Evolutionary conservation across 1,284 basidiomycete genomes (phyloP), one percentile per base, ranked within the genome.

Genomic region (Porogramme epimiltina): DNA sequence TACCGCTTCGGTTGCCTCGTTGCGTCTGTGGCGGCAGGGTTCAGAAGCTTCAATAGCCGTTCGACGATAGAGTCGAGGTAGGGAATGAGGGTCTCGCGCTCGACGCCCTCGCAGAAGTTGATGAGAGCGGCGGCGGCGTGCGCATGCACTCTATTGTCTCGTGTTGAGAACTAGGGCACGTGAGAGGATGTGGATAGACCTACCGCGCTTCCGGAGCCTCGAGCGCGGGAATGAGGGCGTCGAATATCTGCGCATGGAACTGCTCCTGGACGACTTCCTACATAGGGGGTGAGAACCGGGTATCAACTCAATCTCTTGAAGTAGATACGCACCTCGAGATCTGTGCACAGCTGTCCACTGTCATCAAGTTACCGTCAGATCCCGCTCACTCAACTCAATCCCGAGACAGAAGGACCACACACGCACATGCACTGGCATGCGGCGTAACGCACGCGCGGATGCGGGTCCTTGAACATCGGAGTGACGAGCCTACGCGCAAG

Each of bases 381-480:
- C n/a, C 9, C n/a, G 11, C n/a, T 16, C n/a, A n/a, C 11, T 19
- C 16, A 5, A 5, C 24, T 39, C 42, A 42, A 20, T 4, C 2
- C 31, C 19, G 5, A 37, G 44, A 25, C 16, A 19, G 42, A 25
- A 40, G 33, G 45, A 19, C 41, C 48, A 51, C 34, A 22, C 15
- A 77, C 84, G 65, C 74, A 91, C 89, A 94, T 77, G 76, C 91
- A 93, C 70, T 93, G 91, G 68, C 91, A 90, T 37, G 93, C 90
- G 1, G 89, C 91, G 65, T 86, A 89, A 24, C 91, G 78, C 2
- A 94, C 91, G 2, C 92, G 77, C 0, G 91, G 90, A 71, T 94
- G 86, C 0, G 82, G 66, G 66, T 94, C 92, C 41, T 73, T 72
- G 62, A 92, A 91, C 74, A 86, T 81, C 0, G 89, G 88, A 0